Base-by-base conservation (phyloP, 129 eudicot species). In the Deinandra increscens region DNA sequence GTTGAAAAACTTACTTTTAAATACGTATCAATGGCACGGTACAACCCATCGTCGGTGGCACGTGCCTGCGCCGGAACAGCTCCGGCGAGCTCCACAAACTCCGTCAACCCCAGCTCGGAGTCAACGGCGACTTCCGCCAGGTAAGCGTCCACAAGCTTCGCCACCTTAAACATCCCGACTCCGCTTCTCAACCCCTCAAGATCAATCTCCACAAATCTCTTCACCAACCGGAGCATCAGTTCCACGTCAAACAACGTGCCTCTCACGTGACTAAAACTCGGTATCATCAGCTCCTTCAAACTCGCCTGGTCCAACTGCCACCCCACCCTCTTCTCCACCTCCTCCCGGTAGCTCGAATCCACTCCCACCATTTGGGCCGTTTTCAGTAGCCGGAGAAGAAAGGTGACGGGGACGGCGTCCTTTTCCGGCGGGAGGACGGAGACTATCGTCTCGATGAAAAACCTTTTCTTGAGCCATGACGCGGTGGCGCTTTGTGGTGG, bases 11-110 rank as follows among this genome's bases (percentile, higher is more conserved):
- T 86, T 81, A 86, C 98, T 73, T 89, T 92, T 37, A 92, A 82
- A 76, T 83, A 92, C 4, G 87, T 92, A 62, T 92, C 98, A 59
- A 92, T 86, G 73, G 98, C 98, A 2, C 95, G 85, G 73, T 92
- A 89, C 60, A 92, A 78, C 3, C 95, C 91, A 77, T 92, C 98
- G 37, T 92, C 88, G 0, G 44, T 77, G 9, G 81, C 68, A 7
- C 98, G 88, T 0, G 95, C 96, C 44, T 84, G 90, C 18, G 66
- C 34, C 6, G 98, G 98, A 4, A 92, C 63, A 0, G 79, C 86
- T 48, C 79, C 72, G 26, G 98, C 98, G 18, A 92, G 88, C 33
- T 72, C 88, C 51, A 89, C 61, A 49, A 92, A 92, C 44, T 86
- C 87, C 48, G 78, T 36, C 80, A 85, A 58, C 7, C 7, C 67